phyloP scores from a whole-genome alignment of 2,329 filamentous ascomycete genomes.

The Trichoderma atroviride region DNA sequence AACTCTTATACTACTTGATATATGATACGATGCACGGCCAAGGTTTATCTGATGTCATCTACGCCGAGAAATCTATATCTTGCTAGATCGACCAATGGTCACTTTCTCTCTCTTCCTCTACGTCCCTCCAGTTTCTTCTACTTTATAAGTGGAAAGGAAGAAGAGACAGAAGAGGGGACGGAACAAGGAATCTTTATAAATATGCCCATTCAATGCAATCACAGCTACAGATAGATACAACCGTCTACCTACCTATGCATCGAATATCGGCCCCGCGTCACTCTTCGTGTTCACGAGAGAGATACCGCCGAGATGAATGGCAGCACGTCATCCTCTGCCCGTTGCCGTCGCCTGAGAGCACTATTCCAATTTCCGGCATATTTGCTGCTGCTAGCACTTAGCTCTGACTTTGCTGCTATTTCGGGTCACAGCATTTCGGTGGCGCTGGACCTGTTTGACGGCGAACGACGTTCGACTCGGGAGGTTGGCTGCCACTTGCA shows the following conservation, averaged over 20 bases:
- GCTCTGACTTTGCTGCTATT: not conserved
- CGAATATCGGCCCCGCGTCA: not conserved
- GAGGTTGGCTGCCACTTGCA: constrained; percentile 11
- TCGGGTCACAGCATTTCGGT: not conserved
- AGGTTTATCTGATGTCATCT: not conserved
- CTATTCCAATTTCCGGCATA: not conserved
- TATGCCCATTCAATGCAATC: not conserved
- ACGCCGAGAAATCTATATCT: not conserved
- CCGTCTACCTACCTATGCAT: not conserved
- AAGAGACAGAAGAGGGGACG: not conserved
- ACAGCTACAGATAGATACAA: not conserved
- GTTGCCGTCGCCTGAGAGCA: not conserved
- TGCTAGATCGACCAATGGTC: not conserved
- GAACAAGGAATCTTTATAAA: not conserved
- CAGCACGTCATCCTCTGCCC: not conserved
- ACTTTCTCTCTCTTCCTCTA: not conserved
- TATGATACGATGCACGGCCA: not conserved
- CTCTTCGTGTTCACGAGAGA: not conserved
- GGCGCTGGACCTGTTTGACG: constrained; percentile 6
- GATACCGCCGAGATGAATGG: not conserved
- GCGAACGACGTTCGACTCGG: constrained; percentile 7
- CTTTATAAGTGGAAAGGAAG: not conserved
- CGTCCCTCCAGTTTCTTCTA: not conserved
- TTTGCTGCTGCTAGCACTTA: constrained; percentile 2
- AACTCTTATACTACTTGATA: not conserved